Percentiles rank a stretch among this genome's conserved stretches.
phyloP scores from a whole-genome alignment of 306 rosid genomes.

The Begonia peltatifolia region DNA sequence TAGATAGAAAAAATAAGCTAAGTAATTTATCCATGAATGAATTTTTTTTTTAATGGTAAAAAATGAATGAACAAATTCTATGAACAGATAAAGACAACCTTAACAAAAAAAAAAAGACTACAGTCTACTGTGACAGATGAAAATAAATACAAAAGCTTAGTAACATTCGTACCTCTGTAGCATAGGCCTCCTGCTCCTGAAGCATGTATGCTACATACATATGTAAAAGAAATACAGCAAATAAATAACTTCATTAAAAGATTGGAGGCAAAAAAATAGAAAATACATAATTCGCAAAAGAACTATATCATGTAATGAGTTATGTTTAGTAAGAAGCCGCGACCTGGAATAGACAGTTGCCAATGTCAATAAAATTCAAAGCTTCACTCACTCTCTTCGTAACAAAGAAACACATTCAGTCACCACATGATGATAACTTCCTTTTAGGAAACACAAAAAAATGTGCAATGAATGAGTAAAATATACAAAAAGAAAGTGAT shows the following conservation, averaged over 20 bases:
- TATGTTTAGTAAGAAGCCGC: not conserved
- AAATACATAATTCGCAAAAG: not conserved
- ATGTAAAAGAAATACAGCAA: not conserved
- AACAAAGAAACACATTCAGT: not conserved
- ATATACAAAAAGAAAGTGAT: too few relatives aligned
- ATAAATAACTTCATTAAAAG: not conserved
- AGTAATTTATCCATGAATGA: not conserved
- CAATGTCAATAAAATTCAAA: too few relatives aligned
- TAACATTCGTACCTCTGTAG: slow-evolving; percentile 55
- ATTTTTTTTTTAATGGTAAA: not conserved
- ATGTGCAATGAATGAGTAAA: too few relatives aligned
- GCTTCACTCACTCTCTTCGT: too few relatives aligned
- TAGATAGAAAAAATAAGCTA: slow-evolving; percentile 14
- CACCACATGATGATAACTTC: not conserved
- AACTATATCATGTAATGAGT: not conserved
- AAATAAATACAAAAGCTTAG: slow-evolving; percentile 4
- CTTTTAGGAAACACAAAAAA: too few relatives aligned
- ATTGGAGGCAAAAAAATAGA: not conserved
- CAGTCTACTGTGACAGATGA: not conserved
- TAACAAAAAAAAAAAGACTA: too few relatives aligned
- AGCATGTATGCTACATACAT: slow-evolving; percentile 54
- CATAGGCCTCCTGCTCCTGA: slow-evolving; percentile 86
- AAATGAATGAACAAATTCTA: not conserved
- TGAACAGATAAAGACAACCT: too few relatives aligned
- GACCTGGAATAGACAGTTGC: too few relatives aligned